Evolutionary conservation across 2,329 filamentous ascomycete genomes (phyloP).

Genomic region (Magnaporthiopsis rhizophila): DNA sequence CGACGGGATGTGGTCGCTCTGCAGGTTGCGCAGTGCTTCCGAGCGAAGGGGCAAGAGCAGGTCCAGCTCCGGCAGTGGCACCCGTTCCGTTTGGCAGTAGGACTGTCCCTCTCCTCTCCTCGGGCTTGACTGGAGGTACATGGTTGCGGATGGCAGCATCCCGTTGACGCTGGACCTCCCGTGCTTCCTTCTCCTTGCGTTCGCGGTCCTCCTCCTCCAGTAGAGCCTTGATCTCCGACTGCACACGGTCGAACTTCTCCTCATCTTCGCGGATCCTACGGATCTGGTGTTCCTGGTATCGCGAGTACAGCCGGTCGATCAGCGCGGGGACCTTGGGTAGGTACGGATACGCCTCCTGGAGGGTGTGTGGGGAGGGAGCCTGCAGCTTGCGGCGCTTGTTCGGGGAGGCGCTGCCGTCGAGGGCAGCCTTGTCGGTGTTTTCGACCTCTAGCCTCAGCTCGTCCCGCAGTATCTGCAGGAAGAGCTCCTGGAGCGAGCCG

Average conservation of each 20-base stretch:
- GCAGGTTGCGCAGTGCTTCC: not conserved
- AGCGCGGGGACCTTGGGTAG: slow-evolving; percentile 61
- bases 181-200: slow-evolving; percentile 4
- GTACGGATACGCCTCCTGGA: slow-evolving; percentile 60
- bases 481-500: slow-evolving; percentile 71
- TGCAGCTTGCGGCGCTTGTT: slow-evolving; percentile 69
- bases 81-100: not conserved
- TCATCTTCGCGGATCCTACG: slow-evolving; percentile 69
- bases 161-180: not conserved
- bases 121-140: not conserved
- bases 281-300: slow-evolving; percentile 65
- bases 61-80: not conserved
- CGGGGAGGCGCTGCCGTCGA: slow-evolving; percentile 40
- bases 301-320: slow-evolving; percentile 64
- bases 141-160: not conserved
- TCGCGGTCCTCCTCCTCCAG: slow-evolving; percentile 28
- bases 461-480: slow-evolving; percentile 66
- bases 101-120: not conserved
- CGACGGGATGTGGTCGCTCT: not conserved
- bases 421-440: slow-evolving; percentile 22
- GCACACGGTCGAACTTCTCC: slow-evolving; percentile 52
- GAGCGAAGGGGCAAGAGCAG: not conserved
- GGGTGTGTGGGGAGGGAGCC: slow-evolving; percentile 52
- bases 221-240: slow-evolving; percentile 60
- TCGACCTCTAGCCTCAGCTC: slow-evolving; percentile 50